A percentile compares a stretch with the other conserved stretches of the same genome.
Conservation (phyloP, 352 stramenopile genomes). For the Thraustochytrium striatum region DNA sequence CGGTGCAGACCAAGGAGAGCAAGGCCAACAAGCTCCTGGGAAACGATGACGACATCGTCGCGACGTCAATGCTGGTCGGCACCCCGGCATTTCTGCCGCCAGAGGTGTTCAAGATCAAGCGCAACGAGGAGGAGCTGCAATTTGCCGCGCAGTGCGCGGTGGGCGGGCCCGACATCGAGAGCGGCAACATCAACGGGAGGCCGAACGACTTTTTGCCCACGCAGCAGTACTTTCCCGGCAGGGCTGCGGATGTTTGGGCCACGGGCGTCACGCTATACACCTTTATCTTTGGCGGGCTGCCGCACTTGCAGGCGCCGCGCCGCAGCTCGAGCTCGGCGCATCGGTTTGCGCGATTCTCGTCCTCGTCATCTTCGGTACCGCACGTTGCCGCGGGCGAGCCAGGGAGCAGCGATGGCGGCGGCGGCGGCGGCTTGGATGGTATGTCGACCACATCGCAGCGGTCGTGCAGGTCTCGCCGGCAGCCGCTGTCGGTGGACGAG, state of each 20-base stretch:
- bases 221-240: constrained; percentile 28
- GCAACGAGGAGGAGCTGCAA: constrained; percentile 12
- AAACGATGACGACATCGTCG: constrained; percentile 33
- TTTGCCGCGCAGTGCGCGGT: neutral
- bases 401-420: neutral
- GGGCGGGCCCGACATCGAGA: neutral
- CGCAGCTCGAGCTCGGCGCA: neutral
- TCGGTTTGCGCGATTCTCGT: constrained; percentile 28
- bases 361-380: no score
- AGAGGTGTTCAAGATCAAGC: constrained; percentile 37
- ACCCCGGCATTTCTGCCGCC: constrained; percentile 30
- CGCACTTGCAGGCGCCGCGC: neutral
- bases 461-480: neutral
- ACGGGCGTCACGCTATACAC: constrained; percentile 36
- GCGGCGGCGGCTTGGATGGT: neutral
- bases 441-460: neutral
- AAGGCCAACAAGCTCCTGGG: constrained; percentile 10
- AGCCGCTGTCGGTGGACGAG: constrained; percentile 11
- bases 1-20: constrained; percentile 8
- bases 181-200: neutral
- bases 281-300: constrained; percentile 36
- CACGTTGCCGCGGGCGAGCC: no score
- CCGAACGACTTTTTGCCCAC: neutral
- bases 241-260: constrained; percentile 32
- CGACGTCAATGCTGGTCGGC: constrained; percentile 22